These are phyloP conservation scores for Trichophyton equinum DNA, from an alignment of 2,329 filamentous ascomycete genomes.

Conservation along the genomic window DNA sequence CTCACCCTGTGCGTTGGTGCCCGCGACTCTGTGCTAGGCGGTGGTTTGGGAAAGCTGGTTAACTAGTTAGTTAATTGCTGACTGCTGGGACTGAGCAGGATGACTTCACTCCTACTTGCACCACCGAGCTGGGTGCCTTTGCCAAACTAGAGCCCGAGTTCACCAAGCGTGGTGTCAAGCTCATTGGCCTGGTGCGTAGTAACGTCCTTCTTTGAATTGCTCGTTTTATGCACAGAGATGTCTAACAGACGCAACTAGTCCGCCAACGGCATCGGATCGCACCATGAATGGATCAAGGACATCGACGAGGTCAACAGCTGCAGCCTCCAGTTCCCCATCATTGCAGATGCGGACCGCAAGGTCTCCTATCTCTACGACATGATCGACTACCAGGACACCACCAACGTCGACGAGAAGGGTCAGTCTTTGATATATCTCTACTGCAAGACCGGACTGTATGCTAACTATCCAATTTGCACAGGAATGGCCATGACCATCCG, in stretches of 20 bases:
- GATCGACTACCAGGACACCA: slow-evolving; percentile 70
- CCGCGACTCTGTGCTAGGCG: neutral
- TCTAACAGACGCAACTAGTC: slow-evolving; percentile 21
- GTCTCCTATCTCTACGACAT: slow-evolving; percentile 68
- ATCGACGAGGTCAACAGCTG: slow-evolving; percentile 66
- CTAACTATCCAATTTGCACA: neutral
- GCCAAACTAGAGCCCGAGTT: slow-evolving; percentile 83
- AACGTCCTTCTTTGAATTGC: no score
- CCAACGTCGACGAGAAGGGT: slow-evolving; percentile 68
- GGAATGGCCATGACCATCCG: slow-evolving; percentile 81
- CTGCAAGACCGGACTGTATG: neutral
- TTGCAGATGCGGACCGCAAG: slow-evolving; percentile 67
- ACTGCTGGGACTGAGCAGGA: slow-evolving; percentile 16
- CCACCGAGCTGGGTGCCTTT: slow-evolving; percentile 87
- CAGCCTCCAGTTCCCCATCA: slow-evolving; percentile 63
- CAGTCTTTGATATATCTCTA: slow-evolving; percentile 9
- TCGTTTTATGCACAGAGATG: neutral
- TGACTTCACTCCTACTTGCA: slow-evolving; percentile 92
- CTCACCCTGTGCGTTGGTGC: slow-evolving; percentile 43
- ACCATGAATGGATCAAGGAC: slow-evolving; percentile 84
- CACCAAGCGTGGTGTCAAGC: slow-evolving; percentile 72
- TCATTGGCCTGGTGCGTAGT: slow-evolving; percentile 59
- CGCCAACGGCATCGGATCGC: slow-evolving; percentile 72
- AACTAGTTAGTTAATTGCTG: neutral
- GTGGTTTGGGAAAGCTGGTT: slow-evolving; percentile 4